Evolutionary conservation across 768 basidiomycete species (phyloP).

Genomic region (Xerocomellus dryophilus): DNA sequence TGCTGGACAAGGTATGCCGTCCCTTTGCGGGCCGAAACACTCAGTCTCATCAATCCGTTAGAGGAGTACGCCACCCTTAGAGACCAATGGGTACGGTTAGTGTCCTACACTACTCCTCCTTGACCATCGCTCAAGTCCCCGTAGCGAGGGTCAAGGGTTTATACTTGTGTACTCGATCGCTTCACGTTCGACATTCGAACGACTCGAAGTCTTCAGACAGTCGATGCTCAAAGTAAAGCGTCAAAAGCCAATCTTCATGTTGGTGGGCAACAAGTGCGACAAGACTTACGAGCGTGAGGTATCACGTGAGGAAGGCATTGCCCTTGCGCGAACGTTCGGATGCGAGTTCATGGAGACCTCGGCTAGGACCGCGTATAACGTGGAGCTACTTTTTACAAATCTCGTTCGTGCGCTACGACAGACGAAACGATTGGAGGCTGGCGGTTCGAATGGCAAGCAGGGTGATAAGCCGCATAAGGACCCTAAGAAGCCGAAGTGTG

Average conservation of each 20-base stretch:
- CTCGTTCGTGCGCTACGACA: slow-evolving; percentile 81
- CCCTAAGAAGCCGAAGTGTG: slow-evolving; percentile 57
- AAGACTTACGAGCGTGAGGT: slow-evolving; percentile 90
- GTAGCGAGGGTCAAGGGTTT: slow-evolving; percentile 97
- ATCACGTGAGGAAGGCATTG: slow-evolving; percentile 82
- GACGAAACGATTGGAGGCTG: slow-evolving; percentile 53
- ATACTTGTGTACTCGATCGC: slow-evolving; percentile 96
- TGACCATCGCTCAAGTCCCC: slow-evolving; percentile 7
- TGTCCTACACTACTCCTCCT: slow-evolving; percentile 15
- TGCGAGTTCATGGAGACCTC: slow-evolving; percentile 96
- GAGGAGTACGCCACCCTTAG: slow-evolving; percentile 97
- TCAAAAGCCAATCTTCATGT: slow-evolving; percentile 82
- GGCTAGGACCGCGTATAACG: slow-evolving; percentile 93
- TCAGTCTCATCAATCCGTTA: slow-evolving; percentile 35
- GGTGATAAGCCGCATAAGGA: slow-evolving; percentile 43
- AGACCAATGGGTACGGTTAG: slow-evolving; percentile 97
- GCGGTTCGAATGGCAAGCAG: slow-evolving; percentile 41
- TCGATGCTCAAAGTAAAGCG: slow-evolving; percentile 88
- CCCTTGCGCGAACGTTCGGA: slow-evolving; percentile 77
- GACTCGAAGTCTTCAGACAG: slow-evolving; percentile 85
- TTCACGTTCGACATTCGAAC: slow-evolving; percentile 88
- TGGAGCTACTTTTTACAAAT: slow-evolving; percentile 85
- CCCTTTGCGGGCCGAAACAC: not conserved
- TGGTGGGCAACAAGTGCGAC: slow-evolving; percentile 96
- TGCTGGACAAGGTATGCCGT: slow-evolving; percentile 84